These are phyloP conservation scores for Achlya hypogyna DNA, from an alignment of 352 stramenopile genomes.

Conservation along the genomic window DNA sequence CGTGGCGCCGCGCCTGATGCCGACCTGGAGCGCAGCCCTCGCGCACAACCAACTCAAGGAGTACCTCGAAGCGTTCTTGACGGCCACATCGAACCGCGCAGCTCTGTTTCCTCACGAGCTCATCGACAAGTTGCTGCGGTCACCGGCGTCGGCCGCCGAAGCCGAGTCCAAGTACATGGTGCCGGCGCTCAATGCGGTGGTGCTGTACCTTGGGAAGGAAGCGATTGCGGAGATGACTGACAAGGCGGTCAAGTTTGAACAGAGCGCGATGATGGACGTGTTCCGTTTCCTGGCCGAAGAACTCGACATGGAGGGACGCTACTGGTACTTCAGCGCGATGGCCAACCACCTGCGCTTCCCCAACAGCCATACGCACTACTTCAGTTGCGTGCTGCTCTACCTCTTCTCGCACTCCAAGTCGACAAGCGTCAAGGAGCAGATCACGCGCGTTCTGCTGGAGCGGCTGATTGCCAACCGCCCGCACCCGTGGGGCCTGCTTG, in stretches of 20 bases:
- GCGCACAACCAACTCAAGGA: conserved; percentile 83
- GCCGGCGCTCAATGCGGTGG: conserved; percentile 89
- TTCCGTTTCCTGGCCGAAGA: conserved; percentile 95
- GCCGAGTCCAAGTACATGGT: conserved; percentile 81
- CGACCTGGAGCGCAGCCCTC: conserved; percentile 91
- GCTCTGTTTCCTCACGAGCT: conserved; percentile 82
- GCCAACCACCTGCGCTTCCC: conserved; percentile 98
- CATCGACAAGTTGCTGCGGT: conserved; percentile 62
- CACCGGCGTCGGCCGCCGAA: conserved; percentile 50
- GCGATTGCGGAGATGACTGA: conserved; percentile 68
- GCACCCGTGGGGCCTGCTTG: conserved; percentile 96
- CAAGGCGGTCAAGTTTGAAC: conserved; percentile 64
- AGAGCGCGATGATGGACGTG: conserved; percentile 86
- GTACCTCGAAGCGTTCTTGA: conserved; percentile 95
- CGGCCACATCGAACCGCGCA: conserved; percentile 72
- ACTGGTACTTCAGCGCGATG: conserved; percentile 97
- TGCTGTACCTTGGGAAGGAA: conserved; percentile 81
- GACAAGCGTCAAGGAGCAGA: conserved; percentile 96
- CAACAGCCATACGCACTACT: conserved; percentile 99
- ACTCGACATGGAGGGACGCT: conserved; percentile 92
- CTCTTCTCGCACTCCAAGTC: conserved; percentile 96
- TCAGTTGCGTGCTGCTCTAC: conserved; percentile 97
- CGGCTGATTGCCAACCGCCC: conserved; percentile 98
- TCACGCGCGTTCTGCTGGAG: conserved; percentile 97
- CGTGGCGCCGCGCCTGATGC: conserved; percentile 90